Percentiles rank a stretch among this genome's conserved stretches.
These are phyloP conservation scores for Umbelopsis sp. DNA, from an alignment of 192 early-diverging fungal species.

Conservation along the genomic window DNA sequence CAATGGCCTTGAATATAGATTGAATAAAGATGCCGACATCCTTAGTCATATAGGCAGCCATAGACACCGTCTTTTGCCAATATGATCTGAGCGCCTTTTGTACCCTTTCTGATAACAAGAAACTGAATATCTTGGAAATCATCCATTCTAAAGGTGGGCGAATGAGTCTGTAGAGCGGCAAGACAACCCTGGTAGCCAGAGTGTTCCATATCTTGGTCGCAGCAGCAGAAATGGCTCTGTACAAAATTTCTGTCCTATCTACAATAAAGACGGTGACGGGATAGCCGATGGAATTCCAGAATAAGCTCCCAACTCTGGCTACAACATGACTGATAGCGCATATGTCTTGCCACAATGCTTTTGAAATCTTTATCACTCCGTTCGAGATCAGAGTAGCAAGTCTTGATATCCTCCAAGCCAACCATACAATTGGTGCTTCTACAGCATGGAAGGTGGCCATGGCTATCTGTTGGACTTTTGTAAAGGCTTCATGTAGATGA, in stretches of 20 bases:
- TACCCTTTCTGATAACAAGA: background rate
- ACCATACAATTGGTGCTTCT: background rate
- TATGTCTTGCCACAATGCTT: background rate
- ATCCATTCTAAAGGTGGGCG: background rate
- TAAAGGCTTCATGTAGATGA: background rate
- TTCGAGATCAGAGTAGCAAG: background rate
- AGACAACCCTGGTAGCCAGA: background rate
- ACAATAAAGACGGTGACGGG: conserved; percentile 3
- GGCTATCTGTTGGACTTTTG: background rate
- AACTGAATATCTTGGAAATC: background rate
- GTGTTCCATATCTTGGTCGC: background rate
- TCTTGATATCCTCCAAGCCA: background rate
- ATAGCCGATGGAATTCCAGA: conserved; percentile 1
- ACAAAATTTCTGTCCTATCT: background rate
- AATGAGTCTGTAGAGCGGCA: background rate
- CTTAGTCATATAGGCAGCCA: background rate
- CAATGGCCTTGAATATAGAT: background rate
- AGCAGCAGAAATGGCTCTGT: background rate
- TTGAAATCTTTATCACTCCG: background rate
- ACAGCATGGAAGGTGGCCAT: background rate
- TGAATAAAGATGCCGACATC: background rate
- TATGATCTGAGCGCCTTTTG: background rate
- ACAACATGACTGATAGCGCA: background rate
- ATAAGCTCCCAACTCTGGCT: background rate
- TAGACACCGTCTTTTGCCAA: background rate